Conservation (phyloP, 2,329 filamentous ascomycete species). For the Pezicula radicicola region DNA sequence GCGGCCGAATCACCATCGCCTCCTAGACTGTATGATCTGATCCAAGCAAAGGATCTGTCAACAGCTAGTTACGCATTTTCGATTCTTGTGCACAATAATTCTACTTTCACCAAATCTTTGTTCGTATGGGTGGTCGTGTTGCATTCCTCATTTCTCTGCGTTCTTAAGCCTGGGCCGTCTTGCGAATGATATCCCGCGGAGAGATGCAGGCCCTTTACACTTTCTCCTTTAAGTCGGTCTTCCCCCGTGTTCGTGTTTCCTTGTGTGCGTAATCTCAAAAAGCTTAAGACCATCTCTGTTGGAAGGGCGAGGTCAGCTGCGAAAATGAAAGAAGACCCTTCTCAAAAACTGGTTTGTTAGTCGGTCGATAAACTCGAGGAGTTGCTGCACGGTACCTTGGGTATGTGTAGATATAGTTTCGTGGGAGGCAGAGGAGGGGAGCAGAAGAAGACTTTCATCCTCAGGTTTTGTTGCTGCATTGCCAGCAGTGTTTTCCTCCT, state of each 20-base stretch:
- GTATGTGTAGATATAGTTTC: constrained; percentile 11
- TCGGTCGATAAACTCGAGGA: constrained; percentile 13
- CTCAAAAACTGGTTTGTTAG: constrained; percentile 17
- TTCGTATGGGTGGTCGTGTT: constrained; percentile 30
- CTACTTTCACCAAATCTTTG: constrained; percentile 31
- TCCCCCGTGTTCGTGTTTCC: constrained; percentile 15
- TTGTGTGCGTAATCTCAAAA: constrained; percentile 20
- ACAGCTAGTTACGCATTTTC: constrained; percentile 25
- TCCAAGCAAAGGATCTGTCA: constrained; percentile 12
- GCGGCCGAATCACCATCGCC: constrained; percentile 41
- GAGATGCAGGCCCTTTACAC: constrained; percentile 23
- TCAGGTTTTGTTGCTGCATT: constrained; percentile 8
- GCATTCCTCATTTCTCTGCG: constrained; percentile 31
- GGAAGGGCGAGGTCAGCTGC: constrained; percentile 18
- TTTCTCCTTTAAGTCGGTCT: constrained; percentile 18
- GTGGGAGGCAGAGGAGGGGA: constrained; percentile 14
- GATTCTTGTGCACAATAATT: constrained; percentile 42
- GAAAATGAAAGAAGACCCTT: constrained; percentile 12
- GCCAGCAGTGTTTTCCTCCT: constrained; percentile 4
- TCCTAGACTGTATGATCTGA: constrained; percentile 11
- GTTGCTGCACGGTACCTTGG: constrained; percentile 5
- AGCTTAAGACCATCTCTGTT: constrained; percentile 23
- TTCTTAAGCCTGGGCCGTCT: constrained; percentile 26
- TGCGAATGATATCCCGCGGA: constrained; percentile 31
- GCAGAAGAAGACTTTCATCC: constrained; percentile 2